A percentile compares a stretch with the other conserved stretches of the same genome.
These are phyloP conservation scores for Tetracladium setigerum DNA, from an alignment of 495 filamentous ascomycete genomes.

Conservation along the genomic window DNA sequence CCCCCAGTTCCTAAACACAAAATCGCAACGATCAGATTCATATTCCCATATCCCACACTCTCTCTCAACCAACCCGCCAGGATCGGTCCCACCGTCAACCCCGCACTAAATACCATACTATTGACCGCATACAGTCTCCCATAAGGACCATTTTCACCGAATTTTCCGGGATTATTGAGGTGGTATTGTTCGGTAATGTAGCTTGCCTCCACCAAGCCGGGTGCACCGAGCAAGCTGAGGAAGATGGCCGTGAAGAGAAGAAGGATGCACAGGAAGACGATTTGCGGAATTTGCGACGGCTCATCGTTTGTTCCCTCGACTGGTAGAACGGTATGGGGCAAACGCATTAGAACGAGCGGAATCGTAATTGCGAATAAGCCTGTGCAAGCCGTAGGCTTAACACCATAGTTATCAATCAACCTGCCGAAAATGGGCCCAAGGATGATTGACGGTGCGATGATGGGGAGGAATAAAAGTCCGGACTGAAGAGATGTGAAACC, in stretches of 20 bases:
- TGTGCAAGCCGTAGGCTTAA: conserved; percentile 36
- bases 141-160: conserved; percentile 40
- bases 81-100: conserved; percentile 44
- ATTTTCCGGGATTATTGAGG: conserved; percentile 19
- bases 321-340: conserved; percentile 31
- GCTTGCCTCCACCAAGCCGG: conserved; percentile 21
- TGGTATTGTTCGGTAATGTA: conserved; percentile 28
- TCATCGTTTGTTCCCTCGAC: conserved; percentile 30
- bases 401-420: conserved; percentile 42
- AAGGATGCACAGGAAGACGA: too few species aligned
- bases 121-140: conserved; percentile 43
- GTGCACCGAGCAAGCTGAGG: conserved; percentile 41
- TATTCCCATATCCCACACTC: conserved; percentile 47
- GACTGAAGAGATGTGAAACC: conserved; percentile 47
- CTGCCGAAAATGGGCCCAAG: conserved; percentile 45
- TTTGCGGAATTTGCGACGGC: too few species aligned
- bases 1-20: conserved; percentile 34
- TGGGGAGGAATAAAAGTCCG: conserved; percentile 52
- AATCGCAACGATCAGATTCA: conserved; percentile 44
- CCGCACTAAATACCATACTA: conserved; percentile 34
- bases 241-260: conserved; percentile 36
- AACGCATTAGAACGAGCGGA: conserved; percentile 41
- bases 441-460: conserved; percentile 25
- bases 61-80: conserved; percentile 39
- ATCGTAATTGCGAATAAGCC: conserved; percentile 41